These are phyloP conservation scores for Conringia planisiliqua DNA, from an alignment of 345 rosid species.

Conservation along the genomic window DNA sequence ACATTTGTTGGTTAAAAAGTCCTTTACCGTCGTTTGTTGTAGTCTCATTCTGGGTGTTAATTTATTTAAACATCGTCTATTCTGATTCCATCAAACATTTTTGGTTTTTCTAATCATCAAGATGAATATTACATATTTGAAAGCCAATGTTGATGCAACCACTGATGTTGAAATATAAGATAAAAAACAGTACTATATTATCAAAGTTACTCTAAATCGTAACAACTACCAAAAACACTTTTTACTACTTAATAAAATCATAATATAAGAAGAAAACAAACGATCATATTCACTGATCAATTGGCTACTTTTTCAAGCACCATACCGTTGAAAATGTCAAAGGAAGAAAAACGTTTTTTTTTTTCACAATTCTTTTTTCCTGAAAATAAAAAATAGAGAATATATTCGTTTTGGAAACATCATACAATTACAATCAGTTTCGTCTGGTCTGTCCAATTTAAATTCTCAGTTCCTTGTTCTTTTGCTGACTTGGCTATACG, in stretches of 20 bases:
- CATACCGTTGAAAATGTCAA: conserved; percentile 21
- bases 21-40: not conserved
- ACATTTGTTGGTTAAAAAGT: not conserved
- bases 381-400: not conserved
- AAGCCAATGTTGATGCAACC: no score
- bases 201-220: not conserved
- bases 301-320: conserved; percentile 7
- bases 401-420: not conserved
- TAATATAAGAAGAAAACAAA: not conserved
- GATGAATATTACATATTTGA: no score
- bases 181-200: no score
- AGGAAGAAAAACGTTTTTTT: not conserved
- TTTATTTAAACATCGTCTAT: not conserved
- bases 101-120: no score
- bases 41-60: not conserved
- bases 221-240: not conserved
- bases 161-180: no score
- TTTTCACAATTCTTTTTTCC: not conserved
- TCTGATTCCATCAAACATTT: not conserved
- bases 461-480: not conserved
- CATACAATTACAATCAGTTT: not conserved
- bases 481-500: conserved; percentile 22
- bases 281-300: not conserved
- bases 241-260: not conserved
- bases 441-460: not conserved